A percentile compares a stretch with the other conserved stretches of the same genome.
Conservation (phyloP, 768 basidiomycete genomes). For the Podaxis sp. region DNA sequence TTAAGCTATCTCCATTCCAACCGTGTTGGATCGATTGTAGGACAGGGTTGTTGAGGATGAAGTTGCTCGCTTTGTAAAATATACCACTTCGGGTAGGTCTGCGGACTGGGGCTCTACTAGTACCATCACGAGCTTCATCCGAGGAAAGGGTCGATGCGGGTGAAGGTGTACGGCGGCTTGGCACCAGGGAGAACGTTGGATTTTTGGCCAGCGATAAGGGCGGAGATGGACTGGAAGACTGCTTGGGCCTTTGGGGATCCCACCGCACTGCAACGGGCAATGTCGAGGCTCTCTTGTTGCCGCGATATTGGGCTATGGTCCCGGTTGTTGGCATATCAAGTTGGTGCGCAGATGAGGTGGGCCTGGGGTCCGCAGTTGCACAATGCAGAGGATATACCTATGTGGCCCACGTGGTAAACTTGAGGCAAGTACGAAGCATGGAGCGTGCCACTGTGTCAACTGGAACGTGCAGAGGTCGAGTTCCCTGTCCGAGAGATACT, state of each 20-base stretch:
- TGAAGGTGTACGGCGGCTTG: neutral
- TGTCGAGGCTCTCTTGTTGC: too few species aligned
- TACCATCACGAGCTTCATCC: neutral
- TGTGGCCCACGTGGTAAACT: too few species aligned
- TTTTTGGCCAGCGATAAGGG: neutral
- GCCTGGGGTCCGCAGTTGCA: too few species aligned
- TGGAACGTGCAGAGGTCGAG: too few species aligned
- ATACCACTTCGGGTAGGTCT: neutral
- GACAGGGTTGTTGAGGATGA: neutral
- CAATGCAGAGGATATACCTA: too few species aligned
- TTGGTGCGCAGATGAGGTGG: too few species aligned
- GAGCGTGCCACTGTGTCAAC: too few species aligned
- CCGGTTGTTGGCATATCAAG: too few species aligned
- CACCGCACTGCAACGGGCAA: too few species aligned
- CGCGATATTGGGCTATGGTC: too few species aligned
- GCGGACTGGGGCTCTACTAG: accelerated
- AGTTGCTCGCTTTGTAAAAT: neutral
- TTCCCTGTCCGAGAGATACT: too few species aligned
- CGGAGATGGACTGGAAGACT: neutral
- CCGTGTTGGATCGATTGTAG: neutral
- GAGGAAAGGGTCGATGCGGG: neutral
- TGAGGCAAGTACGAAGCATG: too few species aligned
- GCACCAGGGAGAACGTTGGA: neutral
- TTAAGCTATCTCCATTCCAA: neutral
- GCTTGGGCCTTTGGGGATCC: neutral